Evolutionary conservation across 495 filamentous ascomycete genomes (phyloP).

Genomic region (Viridothelium virens): DNA sequence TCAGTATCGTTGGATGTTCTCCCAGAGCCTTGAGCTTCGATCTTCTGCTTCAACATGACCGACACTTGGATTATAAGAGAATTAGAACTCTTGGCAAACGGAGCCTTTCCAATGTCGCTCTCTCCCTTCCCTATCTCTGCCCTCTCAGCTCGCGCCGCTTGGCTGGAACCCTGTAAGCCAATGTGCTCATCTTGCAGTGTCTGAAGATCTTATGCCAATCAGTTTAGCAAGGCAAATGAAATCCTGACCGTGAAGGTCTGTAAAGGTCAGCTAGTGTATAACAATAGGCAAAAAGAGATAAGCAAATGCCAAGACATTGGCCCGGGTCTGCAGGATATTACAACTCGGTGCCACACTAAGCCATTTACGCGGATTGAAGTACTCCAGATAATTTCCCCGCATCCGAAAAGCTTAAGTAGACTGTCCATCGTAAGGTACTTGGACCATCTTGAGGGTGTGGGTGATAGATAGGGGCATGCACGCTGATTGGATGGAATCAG

Average conservation of each 20-base stretch:
- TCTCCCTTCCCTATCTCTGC: not conserved
- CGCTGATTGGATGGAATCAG: not conserved
- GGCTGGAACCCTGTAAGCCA: too few species aligned
- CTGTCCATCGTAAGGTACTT: not conserved
- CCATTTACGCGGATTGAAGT: not conserved
- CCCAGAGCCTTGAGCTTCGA: not conserved
- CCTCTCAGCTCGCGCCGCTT: not conserved
- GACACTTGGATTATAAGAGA: not conserved
- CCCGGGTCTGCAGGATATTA: not conserved
- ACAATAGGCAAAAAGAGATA: not conserved
- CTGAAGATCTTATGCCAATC: not conserved
- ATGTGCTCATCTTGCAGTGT: not conserved
- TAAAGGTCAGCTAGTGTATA: not conserved
- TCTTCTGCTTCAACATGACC: not conserved
- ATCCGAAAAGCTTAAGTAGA: not conserved
- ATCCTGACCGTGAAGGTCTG: not conserved
- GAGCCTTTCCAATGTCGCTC: too few species aligned
- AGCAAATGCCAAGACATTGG: conserved; percentile 3
- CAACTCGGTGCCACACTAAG: not conserved
- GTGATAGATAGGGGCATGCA: not conserved
- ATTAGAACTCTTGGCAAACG: not conserved
- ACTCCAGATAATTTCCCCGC: conserved; percentile 9
- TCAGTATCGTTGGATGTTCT: not conserved
- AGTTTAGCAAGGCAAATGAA: not conserved
- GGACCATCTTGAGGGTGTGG: not conserved